Evolutionary conservation across 768 basidiomycete genomes (phyloP).

Genomic region (Trametes meyenii): DNA sequence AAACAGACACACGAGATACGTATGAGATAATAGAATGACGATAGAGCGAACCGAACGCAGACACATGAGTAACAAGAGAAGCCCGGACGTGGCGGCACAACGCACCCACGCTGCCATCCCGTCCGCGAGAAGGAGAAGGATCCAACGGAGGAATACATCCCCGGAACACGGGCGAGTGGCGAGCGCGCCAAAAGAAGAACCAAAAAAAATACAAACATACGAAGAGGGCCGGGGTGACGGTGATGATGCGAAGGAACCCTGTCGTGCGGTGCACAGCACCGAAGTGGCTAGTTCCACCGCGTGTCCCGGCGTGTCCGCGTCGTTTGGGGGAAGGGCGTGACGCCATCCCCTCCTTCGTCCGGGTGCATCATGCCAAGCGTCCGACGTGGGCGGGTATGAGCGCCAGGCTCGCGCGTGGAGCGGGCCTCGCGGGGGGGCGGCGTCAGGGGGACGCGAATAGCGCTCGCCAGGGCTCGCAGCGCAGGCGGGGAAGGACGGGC

Average conservation of each 20-base stretch:
- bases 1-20: slow-evolving; percentile 3
- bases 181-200: slow-evolving; percentile 6
- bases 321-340: slow-evolving; percentile 7
- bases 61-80: background rate
- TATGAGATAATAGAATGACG: slow-evolving; percentile 2
- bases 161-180: slow-evolving; percentile 3
- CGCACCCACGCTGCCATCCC: slow-evolving; percentile 15
- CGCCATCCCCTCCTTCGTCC: background rate
- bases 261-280: slow-evolving; percentile 22
- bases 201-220: slow-evolving; percentile 12
- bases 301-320: slow-evolving; percentile 16
- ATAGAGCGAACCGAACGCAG: slow-evolving; percentile 2
- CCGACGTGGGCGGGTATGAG: slow-evolving; percentile 16
- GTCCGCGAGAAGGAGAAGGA: slow-evolving; percentile 11
- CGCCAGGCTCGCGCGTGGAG: slow-evolving; percentile 8
- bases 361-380: slow-evolving; percentile 13
- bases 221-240: background rate
- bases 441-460: slow-evolving; percentile 10
- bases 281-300: slow-evolving; percentile 7
- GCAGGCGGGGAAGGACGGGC: slow-evolving; percentile 15
- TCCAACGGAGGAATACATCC: slow-evolving; percentile 7
- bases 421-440: background rate
- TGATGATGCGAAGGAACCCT: slow-evolving; percentile 9
- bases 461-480: slow-evolving; percentile 10
- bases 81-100: slow-evolving; percentile 2